Evolutionary conservation across 495 filamentous ascomycete genomes (phyloP), one percentile per base, ranked within the genome.

Genomic region (Talaromyces ruber): DNA sequence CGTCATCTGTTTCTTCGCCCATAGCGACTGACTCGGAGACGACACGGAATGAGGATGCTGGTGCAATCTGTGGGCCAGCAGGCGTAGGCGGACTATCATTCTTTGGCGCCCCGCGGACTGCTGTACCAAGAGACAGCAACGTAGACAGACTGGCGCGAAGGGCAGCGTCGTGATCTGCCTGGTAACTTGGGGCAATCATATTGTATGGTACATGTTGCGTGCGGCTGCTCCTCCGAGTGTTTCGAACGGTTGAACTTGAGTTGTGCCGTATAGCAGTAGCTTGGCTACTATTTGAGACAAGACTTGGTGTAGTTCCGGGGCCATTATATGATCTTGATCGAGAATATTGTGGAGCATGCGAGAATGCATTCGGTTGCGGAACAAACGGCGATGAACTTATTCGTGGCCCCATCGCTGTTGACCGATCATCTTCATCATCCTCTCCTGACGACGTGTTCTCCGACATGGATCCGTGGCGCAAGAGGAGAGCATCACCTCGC

Each of bases 81-180:
- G 67, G 39, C 8, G 65, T 59, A 56, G 62, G 63, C 28, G 65
- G 22, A 1, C 69, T 67, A 4, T 82, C 76, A 21, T 79, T 67
- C 68, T 95, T 97, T 1, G 90, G 84, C 4, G 94, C 78, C 24
- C 90, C 87, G 24, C 94, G 83, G 2, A 91, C 93, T 3, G 92
- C 92, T 2, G 93, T 92, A 1, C 91, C 94, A 69, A 90, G 93
- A 47, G 92, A 96, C 4, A 98, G 84, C n/a, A 98, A 83, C 3
- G 94, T 98, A 6, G 92, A 96, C 4, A 98, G 80, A 61, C 90
- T 95, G 6, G 94, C 92, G 39, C 94, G 86, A 1, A 98, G 84
- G 0, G 93, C 94, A 25, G 91, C 93, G 70, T 98, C 94, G 65
- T 97, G 92, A 60, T 97, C 92, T 25, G 89, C 85, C 64, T 88